Evolutionary conservation across 2,329 filamentous ascomycete species (phyloP), one percentile per base, ranked within the genome.

Genomic region (Trichoderma aggressivum): DNA sequence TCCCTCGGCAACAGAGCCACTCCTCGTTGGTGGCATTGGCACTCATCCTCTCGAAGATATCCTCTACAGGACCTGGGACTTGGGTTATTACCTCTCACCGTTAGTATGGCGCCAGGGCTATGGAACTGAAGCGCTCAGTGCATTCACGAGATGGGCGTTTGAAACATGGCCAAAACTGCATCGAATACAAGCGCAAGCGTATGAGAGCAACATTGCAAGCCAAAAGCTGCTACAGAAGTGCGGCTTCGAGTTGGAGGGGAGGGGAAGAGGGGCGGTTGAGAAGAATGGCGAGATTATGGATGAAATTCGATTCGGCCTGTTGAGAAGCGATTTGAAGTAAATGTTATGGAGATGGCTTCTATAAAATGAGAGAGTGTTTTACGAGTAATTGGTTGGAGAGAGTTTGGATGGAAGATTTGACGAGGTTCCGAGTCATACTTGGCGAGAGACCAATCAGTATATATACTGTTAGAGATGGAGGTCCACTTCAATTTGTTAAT

Each of bases 31-130:
- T 61, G 77, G 76, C 70, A 78, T 86, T 14, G 83, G 84, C 47
- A 74, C 86, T 55, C 78, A 77, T 55, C 73, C 78, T 4, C 70
- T 76, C 12, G 73, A 73, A 16, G 82, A 85, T 67, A 78, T 83
- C 74, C 79, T 85, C 71, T 80, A 79, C 73, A 79, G 80, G 61
- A 84, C 81, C 5, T 81, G 81, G 75, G 84, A 87, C 77, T 7
- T 88, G 1, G 86, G 86, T 5, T 88, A 87, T 78, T 87, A 83
- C 81, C 50, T 85, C 28, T 81, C 79, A 0, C 78, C 77, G 47
- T 74, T 77, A 12, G 77, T 79, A 61, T 86, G 85, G 86, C 84
- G 85, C 0, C 80, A 79, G 34, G 86, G 86, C 1, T 80, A 85
- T 70, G 81, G 79, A 70, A 82, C 79, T 1, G 84, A 82, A 73